Evolutionary conservation across 83 land plant species (phyloP).

Genomic region (Picea abies): DNA sequence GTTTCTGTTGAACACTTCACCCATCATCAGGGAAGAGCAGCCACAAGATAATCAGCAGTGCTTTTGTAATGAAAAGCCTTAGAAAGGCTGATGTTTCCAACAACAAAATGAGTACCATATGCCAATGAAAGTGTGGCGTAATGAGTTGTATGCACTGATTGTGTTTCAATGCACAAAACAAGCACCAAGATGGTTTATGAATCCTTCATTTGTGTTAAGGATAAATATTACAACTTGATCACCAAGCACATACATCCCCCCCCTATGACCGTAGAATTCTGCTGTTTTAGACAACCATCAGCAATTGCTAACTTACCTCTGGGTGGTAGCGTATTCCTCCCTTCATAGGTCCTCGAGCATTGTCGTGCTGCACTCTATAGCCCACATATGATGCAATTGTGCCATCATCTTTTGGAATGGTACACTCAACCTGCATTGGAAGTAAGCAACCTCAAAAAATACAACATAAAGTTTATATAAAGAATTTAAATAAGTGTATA

Average conservation of each 20-base stretch:
- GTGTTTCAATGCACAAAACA: background rate
- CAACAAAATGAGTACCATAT: background rate
- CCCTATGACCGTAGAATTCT: background rate
- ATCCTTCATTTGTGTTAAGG: background rate
- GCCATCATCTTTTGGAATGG: slow-evolving; percentile 77
- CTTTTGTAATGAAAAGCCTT: background rate
- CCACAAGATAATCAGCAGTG: background rate
- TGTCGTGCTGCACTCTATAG: slow-evolving; percentile 77
- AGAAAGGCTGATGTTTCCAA: background rate
- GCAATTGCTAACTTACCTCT: slow-evolving; percentile 40
- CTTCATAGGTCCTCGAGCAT: slow-evolving; percentile 78
- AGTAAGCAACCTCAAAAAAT: background rate
- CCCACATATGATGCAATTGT: slow-evolving; percentile 61
- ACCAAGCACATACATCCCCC: background rate
- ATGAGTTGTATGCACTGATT: background rate
- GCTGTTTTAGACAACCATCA: no score
- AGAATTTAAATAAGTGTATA: background rate
- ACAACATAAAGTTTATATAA: background rate
- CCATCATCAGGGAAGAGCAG: no score
- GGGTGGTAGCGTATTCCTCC: slow-evolving; percentile 76
- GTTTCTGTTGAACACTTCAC: no score
- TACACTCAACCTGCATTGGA: slow-evolving; percentile 66
- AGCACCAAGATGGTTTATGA: background rate
- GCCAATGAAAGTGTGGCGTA: background rate
- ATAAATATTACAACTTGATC: background rate